Percentiles rank a stretch among this genome's conserved stretches.
Evolutionary conservation across 495 filamentous ascomycete species (phyloP).

Genomic region (Aspergillus cristatus): DNA sequence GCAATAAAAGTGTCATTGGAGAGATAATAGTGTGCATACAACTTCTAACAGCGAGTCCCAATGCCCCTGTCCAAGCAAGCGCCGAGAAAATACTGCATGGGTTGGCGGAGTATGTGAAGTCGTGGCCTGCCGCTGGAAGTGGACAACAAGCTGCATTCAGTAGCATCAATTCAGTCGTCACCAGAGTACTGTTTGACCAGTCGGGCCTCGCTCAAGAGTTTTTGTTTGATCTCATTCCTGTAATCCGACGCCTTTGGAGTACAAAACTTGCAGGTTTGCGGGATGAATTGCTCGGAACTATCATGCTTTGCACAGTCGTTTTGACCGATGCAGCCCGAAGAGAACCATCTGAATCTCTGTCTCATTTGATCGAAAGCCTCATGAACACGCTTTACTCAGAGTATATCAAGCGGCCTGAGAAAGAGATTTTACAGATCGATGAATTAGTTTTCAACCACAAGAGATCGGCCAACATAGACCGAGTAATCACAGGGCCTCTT

Average conservation of each 20-base stretch:
- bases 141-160: conserved; percentile 64
- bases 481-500: conserved; percentile 29
- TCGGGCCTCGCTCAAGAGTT: conserved; percentile 49
- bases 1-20: conserved; percentile 29
- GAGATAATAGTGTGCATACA: conserved; percentile 60
- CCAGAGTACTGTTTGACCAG: conserved; percentile 56
- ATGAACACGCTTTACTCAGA: conserved; percentile 57
- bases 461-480: conserved; percentile 6
- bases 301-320: conserved; percentile 48
- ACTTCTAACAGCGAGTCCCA: conserved; percentile 54
- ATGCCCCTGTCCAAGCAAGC: conserved; percentile 57
- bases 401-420: conserved; percentile 60
- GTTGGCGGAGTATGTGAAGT: conserved; percentile 53
- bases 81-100: conserved; percentile 48
- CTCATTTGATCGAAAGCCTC: conserved; percentile 41
- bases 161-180: conserved; percentile 62
- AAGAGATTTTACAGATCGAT: conserved; percentile 65
- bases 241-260: conserved; percentile 66
- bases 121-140: conserved; percentile 48
- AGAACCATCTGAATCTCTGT: conserved; percentile 19
- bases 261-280: conserved; percentile 50
- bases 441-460: conserved; percentile 52
- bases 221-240: conserved; percentile 52
- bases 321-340: conserved; percentile 18
- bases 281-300: conserved; percentile 64